These are phyloP conservation scores for Candida xiaguanensis DNA, from an alignment of 805 yeast species.

Conservation along the genomic window DNA sequence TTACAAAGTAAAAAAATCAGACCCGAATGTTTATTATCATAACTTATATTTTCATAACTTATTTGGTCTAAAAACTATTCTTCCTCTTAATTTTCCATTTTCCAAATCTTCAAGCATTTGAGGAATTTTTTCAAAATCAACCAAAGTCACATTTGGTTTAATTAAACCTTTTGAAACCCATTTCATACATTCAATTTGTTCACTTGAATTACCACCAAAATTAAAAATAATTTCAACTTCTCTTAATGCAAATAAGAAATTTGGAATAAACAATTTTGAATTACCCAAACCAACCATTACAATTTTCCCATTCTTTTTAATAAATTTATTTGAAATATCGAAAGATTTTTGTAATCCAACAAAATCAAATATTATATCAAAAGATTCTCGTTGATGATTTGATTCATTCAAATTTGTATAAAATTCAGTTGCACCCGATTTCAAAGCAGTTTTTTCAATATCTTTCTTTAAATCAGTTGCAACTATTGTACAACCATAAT, in stretches of 20 bases:
- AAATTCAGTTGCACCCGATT: conserved; percentile 41
- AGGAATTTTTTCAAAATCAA: conserved; percentile 33
- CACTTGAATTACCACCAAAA: conserved; percentile 44
- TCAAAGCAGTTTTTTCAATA: conserved; percentile 21
- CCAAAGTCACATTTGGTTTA: conserved; percentile 30
- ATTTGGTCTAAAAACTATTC: conserved; percentile 37
- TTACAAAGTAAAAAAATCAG: no score
- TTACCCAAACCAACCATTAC: conserved; percentile 43
- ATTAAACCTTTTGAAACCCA: conserved; percentile 39
- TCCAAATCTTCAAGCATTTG: conserved; percentile 30
- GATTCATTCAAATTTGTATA: conserved; percentile 26
- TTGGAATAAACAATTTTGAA: conserved; percentile 24
- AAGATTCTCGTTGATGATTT: conserved; percentile 26
- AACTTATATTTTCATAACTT: no score
- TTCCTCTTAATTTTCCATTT: conserved; percentile 37
- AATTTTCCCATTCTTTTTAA: conserved; percentile 34
- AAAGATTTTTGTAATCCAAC: conserved; percentile 31
- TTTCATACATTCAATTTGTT: conserved; percentile 40
- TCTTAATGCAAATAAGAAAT: conserved; percentile 36
- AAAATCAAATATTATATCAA: conserved; percentile 39
- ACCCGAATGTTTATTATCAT: no score
- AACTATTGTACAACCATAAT: conserved; percentile 30
- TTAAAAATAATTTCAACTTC: conserved; percentile 38
- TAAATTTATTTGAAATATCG: conserved; percentile 26
- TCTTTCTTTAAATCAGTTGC: conserved; percentile 31